Evolutionary conservation across 1,284 basidiomycete species (phyloP).

Genomic region (Hypsizygus ulmarius): DNA sequence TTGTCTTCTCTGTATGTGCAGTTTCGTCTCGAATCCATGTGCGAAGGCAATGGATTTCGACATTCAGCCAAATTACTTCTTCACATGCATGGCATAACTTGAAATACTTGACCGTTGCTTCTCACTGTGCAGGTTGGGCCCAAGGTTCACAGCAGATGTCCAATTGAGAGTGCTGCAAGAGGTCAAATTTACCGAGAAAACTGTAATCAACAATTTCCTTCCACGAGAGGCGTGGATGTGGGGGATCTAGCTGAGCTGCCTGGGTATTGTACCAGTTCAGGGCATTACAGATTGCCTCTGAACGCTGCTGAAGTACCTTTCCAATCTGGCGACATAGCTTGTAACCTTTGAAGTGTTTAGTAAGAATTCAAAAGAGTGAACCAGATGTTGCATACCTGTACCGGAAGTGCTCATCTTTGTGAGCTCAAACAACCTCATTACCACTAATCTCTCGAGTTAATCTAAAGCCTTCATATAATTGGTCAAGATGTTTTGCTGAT

Average conservation of each 20-base stretch:
- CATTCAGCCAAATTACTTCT: too few species aligned
- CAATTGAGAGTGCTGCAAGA: conserved; percentile 20
- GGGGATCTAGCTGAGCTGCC: conserved; percentile 21
- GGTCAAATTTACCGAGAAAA: conserved; percentile 34
- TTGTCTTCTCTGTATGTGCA: too few species aligned
- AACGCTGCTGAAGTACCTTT: conserved; percentile 22
- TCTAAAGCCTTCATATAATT: conserved; percentile 12
- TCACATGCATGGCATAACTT: too few species aligned
- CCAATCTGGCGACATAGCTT: conserved; percentile 27
- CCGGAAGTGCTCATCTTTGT: conserved; percentile 12
- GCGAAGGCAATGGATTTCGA: too few species aligned
- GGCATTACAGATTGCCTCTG: conserved; percentile 24
- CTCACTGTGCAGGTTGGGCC: too few species aligned
- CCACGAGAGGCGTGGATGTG: conserved; percentile 23
- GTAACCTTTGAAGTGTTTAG: conserved; percentile 21
- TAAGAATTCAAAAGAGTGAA: background rate
- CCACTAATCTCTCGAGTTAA: conserved; percentile 16
- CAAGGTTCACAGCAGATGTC: too few species aligned
- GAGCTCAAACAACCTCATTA: conserved; percentile 17
- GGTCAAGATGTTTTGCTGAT: conserved; percentile 3
- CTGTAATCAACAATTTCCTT: conserved; percentile 28
- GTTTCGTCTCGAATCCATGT: too few species aligned
- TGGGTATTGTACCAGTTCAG: conserved; percentile 27
- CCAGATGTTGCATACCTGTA: conserved; percentile 11
- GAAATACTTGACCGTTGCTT: too few species aligned